Conservation (phyloP, 805 yeast species). For the Lipomyces yamadae region DNA sequence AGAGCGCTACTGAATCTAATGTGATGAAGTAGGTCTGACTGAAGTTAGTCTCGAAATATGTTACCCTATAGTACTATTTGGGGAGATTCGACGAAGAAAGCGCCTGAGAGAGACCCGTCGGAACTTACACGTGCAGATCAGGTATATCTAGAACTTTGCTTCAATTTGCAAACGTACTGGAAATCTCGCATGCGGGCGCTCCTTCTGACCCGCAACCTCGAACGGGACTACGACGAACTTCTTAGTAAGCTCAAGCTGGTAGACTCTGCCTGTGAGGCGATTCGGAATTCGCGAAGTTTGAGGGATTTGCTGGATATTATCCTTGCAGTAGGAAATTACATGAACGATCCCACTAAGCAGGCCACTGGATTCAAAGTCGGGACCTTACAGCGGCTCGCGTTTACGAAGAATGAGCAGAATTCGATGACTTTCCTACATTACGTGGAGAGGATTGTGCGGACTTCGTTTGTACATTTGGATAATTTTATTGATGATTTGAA, state of each 20-base stretch:
- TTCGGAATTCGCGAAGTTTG: slow-evolving; percentile 69
- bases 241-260: slow-evolving; percentile 67
- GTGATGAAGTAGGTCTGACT: not conserved
- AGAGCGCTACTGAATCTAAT: not conserved
- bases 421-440: slow-evolving; percentile 89
- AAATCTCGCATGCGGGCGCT: slow-evolving; percentile 85
- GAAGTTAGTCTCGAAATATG: slow-evolving; percentile 59
- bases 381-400: slow-evolving; percentile 85
- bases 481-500: slow-evolving; percentile 73
- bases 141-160: slow-evolving; percentile 78
- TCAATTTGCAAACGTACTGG: slow-evolving; percentile 89
- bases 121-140: slow-evolving; percentile 88
- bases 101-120: slow-evolving; percentile 70
- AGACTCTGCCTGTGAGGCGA: slow-evolving; percentile 72
- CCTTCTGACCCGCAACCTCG: slow-evolving; percentile 67
- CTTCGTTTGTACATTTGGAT: slow-evolving; percentile 77
- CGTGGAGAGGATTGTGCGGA: slow-evolving; percentile 86
- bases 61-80: slow-evolving; percentile 82
- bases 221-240: slow-evolving; percentile 77
- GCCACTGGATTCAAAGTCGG: slow-evolving; percentile 91
- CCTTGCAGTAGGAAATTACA: slow-evolving; percentile 89
- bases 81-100: slow-evolving; percentile 50
- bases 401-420: slow-evolving; percentile 87
- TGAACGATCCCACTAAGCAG: slow-evolving; percentile 92
- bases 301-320: slow-evolving; percentile 80